Base-by-base conservation (phyloP, 345 rosid species). In the Euphorbia peplus region DNA sequence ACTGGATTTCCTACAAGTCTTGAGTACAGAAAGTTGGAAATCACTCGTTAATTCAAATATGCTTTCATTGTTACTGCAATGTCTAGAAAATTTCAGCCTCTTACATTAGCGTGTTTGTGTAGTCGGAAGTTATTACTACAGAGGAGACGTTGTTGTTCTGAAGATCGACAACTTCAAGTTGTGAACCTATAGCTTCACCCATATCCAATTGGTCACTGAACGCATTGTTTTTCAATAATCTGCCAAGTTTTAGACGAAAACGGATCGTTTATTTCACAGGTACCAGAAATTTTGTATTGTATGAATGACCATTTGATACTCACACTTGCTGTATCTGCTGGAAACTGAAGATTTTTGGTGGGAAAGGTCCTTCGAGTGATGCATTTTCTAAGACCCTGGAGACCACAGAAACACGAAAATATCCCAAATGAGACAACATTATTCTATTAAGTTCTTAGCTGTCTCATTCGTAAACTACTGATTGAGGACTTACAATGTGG, bases 1-100 rank as follows among this genome's bases (percentile, higher is more conserved):
- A 91, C 96, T 0, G 97, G 97, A 73, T 95, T 95, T 66, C 97
- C 97, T 46, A 88, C 59, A 67, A 95, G 93, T 68, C 97, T 91
- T 63, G 39, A 75, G 51, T 60, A 76, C 44, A 73, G 41, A 63
- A 68, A 64, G 57, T 63, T 19, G 42, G 71, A 18, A 47, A 59
- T 59, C 69, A 68, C 67, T 46, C 24, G 25, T 2, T 12, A 22
- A 30, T 8, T 14, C 32, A 46, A 28, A n/a, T 15, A 57, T 24
- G 61, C 29, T 13, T 14, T 10, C 28, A 53, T 19, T 74, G 22
- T 16, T 15, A 22, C 59, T 22, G 25, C 32, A 50, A 1, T 56
- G 30, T 18, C 11, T 4, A 28, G 0, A 57, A 66, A 16, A 52
- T 35, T 41, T 21, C 28, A 56, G 50, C 16, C 14, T 47, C 81